Conservation (phyloP, 768 basidiomycete species). For the Naganishia friedmannii region DNA sequence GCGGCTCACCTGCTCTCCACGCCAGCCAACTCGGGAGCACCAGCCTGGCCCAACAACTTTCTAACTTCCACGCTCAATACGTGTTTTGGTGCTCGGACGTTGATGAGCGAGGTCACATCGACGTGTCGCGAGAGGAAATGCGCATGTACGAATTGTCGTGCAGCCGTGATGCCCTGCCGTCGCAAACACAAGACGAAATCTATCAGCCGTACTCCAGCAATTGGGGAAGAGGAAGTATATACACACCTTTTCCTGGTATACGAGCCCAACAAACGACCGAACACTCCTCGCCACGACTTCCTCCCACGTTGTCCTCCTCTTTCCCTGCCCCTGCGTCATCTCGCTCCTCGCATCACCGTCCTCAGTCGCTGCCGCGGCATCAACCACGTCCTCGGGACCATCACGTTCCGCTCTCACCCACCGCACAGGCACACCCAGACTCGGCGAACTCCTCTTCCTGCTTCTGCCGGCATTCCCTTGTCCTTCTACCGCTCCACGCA, state of each 20-base stretch:
- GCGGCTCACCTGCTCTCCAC: conserved; percentile 58
- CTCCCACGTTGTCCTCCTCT: conserved; percentile 58
- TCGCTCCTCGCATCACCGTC: background rate
- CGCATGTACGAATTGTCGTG: conserved; percentile 82
- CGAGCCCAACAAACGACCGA: conserved; percentile 77
- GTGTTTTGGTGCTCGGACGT: conserved; percentile 77
- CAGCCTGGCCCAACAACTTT: conserved; percentile 64
- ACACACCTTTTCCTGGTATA: conserved; percentile 78
- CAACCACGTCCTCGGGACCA: conserved; percentile 13
- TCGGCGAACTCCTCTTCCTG: conserved; percentile 29
- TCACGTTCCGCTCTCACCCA: conserved; percentile 25
- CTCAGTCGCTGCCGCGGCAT: conserved; percentile 33
- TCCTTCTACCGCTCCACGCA: conserved; percentile 28
- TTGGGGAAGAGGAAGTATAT: too few relatives aligned
- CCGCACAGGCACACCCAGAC: conserved; percentile 59
- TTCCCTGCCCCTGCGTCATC: background rate
- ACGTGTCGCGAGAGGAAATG: conserved; percentile 83
- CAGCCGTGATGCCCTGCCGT: conserved; percentile 62
- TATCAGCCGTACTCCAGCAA: too few relatives aligned
- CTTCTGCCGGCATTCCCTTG: conserved; percentile 29
- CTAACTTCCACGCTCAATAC: conserved; percentile 70
- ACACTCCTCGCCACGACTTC: conserved; percentile 86
- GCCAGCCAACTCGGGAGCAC: conserved; percentile 39
- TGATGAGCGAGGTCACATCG: conserved; percentile 73
- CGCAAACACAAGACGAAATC: background rate